Evolutionary conservation across 139 green algal species (phyloP), one percentile per base, ranked within the genome.

Genomic region (Chlamydomonas sp.): DNA sequence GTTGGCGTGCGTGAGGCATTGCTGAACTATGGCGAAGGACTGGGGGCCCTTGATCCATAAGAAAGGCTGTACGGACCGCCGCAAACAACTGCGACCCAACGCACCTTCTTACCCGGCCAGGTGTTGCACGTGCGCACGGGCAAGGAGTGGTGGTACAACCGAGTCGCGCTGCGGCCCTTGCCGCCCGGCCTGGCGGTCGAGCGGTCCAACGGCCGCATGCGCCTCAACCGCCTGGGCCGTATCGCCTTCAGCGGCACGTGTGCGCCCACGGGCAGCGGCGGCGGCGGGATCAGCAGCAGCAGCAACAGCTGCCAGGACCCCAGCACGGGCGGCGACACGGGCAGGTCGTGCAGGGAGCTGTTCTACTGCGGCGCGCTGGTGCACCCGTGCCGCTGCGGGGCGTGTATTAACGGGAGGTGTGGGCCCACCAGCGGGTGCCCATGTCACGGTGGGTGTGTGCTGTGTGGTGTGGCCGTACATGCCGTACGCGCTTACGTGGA

Each of bases 171-270:
- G 57, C 58, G 67, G 57, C 80, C 80, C 8, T 58, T 85, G 16
- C 67, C 80, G 5, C 16, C 57, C 67, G 9, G 59, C 20, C 8
- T 85, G 16, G 80, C 80, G 16, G 67, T 17, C 15, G 16, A 59
- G 66, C 15, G 58, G 7, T 68, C 6, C 73, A 5, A 9, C 57
- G 4, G 3, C 7, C 66, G 57, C 5, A 16, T 77, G 67, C 1
- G 4, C 57, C 80, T 85, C 57, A 85, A 85, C 80, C 66, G 80
- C 57, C 66, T 78, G 3, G 80, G 80, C 67, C 80, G 80, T 17
- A 67, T 67, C 3, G 80, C 67, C 16, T 85, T 85, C 66, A 10
- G 66, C 12, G 66, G 66, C 66, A 10, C 31, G 31, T 49, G 31
- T 49, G 31, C 31, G 31, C 31, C 31, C 79, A n/a, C 31, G 31